Evolutionary conservation across 2,329 filamentous ascomycete genomes (phyloP), one percentile per base, ranked within the genome.

Genomic region (Talaromyces sp.): DNA sequence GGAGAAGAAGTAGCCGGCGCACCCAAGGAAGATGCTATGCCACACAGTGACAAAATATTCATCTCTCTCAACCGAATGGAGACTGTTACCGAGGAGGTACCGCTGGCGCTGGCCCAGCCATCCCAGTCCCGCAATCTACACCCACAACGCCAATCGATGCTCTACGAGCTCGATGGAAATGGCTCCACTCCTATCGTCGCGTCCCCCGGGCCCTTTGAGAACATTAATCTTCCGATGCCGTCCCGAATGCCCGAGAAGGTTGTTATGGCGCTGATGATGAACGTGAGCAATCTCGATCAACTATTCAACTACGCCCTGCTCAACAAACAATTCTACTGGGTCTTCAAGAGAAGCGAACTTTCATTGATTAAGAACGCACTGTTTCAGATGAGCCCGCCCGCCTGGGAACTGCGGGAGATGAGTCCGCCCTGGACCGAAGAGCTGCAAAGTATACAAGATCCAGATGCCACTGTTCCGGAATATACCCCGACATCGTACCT

Each of bases 391-490:
- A 87, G 83, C 1, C 79, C 84, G 5, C 78, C 85, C 1, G 84
- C 84, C 0, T 87, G 83, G 83, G 85, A 88, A 66, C 75, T 85
- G 56, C 81, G 84, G 14, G 83, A 87, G 66, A 83, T 85, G 72
- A 82, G 80, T 55, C 81, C 81, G 36, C 83, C 83, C 1, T 80
- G 79, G 66, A 75, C 77, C 59, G 76, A 75, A 47, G 74, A 79
- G 57, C 73, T 71, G 68, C 71, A 74, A 61, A 66, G 70, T 16
- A 72, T 77, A 6, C 68, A 77, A 33, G 77, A 82, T 33, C 79
- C 77, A 31, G 79, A 80, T 47, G 73, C 75, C 4, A 80, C 78
- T 5, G 75, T 79, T 18, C 79, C 81, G 0, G 83, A 84, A 57
- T 85, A 86, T 65, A 83, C 81, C 0, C 79, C 85, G 0, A 68